Percentiles rank a stretch among this genome's conserved stretches.
These are phyloP conservation scores for Aspergillus oerlinghausenensis DNA, from an alignment of 2,329 filamentous ascomycete genomes.

Conservation along the genomic window DNA sequence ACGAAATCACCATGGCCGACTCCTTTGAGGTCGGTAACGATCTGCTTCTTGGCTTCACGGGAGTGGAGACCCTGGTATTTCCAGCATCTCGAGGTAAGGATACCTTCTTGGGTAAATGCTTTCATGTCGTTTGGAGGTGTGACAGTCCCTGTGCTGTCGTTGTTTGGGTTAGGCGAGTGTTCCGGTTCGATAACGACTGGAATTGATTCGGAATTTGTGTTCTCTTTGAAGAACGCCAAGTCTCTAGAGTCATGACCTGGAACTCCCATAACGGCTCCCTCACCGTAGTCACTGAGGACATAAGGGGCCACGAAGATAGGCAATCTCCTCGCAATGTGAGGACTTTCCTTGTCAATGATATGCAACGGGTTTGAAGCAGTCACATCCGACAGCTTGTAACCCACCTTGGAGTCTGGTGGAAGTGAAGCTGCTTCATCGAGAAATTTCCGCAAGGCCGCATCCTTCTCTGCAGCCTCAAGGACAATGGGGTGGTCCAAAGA, in stretches of 20 bases:
- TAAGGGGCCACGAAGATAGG: constrained; percentile 81
- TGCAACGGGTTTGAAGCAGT: constrained; percentile 62
- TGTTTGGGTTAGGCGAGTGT: constrained; percentile 28
- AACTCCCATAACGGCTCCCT: constrained; percentile 88
- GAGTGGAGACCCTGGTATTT: constrained; percentile 62
- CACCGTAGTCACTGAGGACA: constrained; percentile 78
- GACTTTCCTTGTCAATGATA: constrained; percentile 50
- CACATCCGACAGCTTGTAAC: constrained; percentile 62
- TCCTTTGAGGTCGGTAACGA: constrained; percentile 50
- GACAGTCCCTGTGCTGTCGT: constrained; percentile 11
- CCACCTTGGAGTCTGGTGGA: constrained; percentile 53
- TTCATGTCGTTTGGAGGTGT: constrained; percentile 39
- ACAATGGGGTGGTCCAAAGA: constrained; percentile 70
- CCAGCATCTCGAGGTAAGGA: constrained; percentile 63
- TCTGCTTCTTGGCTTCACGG: constrained; percentile 54
- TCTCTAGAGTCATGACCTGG: constrained; percentile 79
- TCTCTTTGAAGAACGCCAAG: constrained; percentile 72
- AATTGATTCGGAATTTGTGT: constrained; percentile 58
- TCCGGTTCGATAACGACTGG: constrained; percentile 55
- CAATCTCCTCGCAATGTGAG: constrained; percentile 42
- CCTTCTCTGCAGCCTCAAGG: constrained; percentile 52
- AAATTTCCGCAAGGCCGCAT: constrained; percentile 63
- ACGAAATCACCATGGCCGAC: constrained; percentile 57
- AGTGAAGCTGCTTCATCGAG: constrained; percentile 55
- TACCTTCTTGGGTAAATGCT: constrained; percentile 62